Evolutionary conservation across 768 basidiomycete genomes (phyloP).

Genomic region (Boletus sp.): DNA sequence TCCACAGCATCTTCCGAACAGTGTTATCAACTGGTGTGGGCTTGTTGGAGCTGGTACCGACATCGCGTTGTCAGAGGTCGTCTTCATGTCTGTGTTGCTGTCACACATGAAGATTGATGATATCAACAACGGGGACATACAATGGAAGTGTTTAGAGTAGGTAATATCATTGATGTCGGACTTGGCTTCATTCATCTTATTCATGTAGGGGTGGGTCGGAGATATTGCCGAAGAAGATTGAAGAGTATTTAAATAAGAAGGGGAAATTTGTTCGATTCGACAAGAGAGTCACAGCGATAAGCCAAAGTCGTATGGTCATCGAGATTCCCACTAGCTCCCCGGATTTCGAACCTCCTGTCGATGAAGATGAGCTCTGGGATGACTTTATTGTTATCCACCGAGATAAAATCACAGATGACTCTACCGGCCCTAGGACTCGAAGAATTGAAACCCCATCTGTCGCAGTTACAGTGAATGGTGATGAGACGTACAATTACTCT

Average conservation of each 20-base stretch:
- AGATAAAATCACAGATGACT: neutral
- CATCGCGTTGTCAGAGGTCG: neutral
- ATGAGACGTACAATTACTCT: conserved; percentile 7
- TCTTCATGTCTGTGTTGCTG: neutral
- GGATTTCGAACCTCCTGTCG: too few relatives aligned
- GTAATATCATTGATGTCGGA: neutral
- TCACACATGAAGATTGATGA: neutral
- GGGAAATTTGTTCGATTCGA: neutral
- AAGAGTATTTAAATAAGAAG: neutral
- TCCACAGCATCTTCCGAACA: conserved; percentile 8
- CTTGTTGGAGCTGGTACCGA: neutral
- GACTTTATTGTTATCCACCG: neutral
- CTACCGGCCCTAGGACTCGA: neutral
- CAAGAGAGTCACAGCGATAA: conserved; percentile 4
- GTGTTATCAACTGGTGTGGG: conserved; percentile 29
- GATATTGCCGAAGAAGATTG: conserved; percentile 1
- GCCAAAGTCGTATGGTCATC: neutral
- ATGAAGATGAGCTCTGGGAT: neutral
- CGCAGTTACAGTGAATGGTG: conserved; percentile 4
- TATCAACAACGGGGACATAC: neutral
- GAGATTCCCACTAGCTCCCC: neutral
- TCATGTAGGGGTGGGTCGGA: conserved; percentile 2
- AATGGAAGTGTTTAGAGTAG: conserved; percentile 13
- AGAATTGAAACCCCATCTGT: neutral
- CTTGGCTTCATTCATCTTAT: neutral